phyloP scores from a whole-genome alignment of 306 rosid genomes.

The Gleditsia sinensis region DNA sequence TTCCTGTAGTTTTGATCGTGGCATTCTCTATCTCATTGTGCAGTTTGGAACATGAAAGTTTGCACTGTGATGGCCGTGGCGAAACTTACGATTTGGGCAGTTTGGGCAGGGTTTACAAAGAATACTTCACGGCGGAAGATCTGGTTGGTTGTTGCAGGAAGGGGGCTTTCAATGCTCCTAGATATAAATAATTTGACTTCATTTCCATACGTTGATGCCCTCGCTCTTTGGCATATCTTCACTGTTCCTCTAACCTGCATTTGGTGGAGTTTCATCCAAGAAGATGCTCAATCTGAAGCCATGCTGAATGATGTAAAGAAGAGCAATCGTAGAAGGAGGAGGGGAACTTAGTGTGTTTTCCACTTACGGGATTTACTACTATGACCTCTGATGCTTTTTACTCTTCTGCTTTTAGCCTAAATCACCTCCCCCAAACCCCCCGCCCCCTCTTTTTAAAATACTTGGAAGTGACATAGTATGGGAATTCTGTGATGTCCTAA shows the following conservation, averaged over 20 bases:
- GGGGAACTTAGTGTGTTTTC: background rate
- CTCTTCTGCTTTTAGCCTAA: too few species aligned
- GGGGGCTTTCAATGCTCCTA: constrained; percentile 76
- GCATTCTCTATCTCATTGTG: constrained; percentile 6
- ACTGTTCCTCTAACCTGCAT: constrained; percentile 76
- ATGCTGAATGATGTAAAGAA: too few species aligned
- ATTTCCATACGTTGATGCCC: constrained; percentile 73
- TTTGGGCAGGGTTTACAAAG: constrained; percentile 60
- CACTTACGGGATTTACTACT: too few species aligned
- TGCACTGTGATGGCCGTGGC: constrained; percentile 68
- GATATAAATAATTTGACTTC: constrained; percentile 83
- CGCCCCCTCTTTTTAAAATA: too few species aligned
- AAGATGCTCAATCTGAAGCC: constrained; percentile 66
- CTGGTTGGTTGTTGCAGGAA: constrained; percentile 67
- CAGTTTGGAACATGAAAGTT: constrained; percentile 92
- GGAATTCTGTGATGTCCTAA: too few species aligned
- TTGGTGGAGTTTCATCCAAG: constrained; percentile 92
- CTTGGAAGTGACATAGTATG: too few species aligned
- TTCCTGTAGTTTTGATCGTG: background rate
- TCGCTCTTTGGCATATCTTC: constrained; percentile 81
- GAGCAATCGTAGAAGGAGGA: background rate
- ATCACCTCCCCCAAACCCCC: too few species aligned
- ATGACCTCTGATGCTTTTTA: too few species aligned
- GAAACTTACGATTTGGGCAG: constrained; percentile 78
- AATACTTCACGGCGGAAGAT: constrained; percentile 80